A percentile compares a stretch with the other conserved stretches of the same genome.
Conservation (phyloP, 495 filamentous ascomycete species). For the Talaromyces ruber region DNA sequence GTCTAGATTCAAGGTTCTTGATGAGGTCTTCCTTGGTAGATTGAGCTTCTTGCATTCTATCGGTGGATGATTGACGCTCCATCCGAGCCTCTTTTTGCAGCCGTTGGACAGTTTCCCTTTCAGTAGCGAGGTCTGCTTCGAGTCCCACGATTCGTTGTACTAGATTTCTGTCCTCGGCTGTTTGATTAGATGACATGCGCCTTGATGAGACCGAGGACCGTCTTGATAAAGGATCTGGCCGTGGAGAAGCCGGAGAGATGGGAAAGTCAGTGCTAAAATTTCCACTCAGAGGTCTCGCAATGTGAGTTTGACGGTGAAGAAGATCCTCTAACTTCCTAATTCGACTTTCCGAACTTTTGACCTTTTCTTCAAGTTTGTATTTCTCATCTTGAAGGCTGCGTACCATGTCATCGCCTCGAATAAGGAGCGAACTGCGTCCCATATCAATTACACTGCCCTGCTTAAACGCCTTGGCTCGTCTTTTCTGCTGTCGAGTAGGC, state of each 20-base stretch:
- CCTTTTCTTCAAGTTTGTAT: conserved; percentile 63
- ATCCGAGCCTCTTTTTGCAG: conserved; percentile 57
- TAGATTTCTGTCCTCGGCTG: conserved; percentile 53
- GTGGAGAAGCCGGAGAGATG: conserved; percentile 40
- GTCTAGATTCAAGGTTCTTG: conserved; percentile 85
- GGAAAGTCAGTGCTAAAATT: conserved; percentile 52
- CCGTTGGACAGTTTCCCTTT: conserved; percentile 49
- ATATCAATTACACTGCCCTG: conserved; percentile 87
- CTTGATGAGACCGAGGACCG: conserved; percentile 59
- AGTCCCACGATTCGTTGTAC: conserved; percentile 65
- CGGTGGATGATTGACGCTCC: conserved; percentile 55
- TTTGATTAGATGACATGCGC: conserved; percentile 58
- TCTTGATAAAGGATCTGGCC: conserved; percentile 48
- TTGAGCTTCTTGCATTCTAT: conserved; percentile 69
- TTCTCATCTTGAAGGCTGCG: conserved; percentile 69
- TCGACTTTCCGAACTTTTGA: conserved; percentile 84
- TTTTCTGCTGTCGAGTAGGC: conserved; percentile 68
- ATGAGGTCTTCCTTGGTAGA: conserved; percentile 92
- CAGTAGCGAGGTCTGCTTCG: conserved; percentile 66
- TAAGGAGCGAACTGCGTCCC: conserved; percentile 69
- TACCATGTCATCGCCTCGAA: conserved; percentile 75
- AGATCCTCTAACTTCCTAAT: conserved; percentile 89
- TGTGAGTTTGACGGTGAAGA: conserved; percentile 74
- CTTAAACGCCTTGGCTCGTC: conserved; percentile 86
- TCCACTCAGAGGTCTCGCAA: conserved; percentile 58